phyloP scores from a whole-genome alignment of 1,284 basidiomycete genomes.

The Peniophora sp. region DNA sequence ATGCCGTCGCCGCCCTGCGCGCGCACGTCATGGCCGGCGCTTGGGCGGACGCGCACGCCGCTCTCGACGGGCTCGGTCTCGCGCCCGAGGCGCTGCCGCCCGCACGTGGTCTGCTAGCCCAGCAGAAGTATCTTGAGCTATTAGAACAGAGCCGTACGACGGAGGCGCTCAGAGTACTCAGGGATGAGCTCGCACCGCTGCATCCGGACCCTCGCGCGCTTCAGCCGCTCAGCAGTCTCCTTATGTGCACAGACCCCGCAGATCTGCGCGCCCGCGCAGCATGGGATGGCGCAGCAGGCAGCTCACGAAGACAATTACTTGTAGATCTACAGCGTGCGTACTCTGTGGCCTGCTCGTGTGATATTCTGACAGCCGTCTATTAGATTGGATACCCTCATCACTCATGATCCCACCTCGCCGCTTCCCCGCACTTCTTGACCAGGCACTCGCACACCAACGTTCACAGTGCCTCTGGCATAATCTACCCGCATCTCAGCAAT shows the following conservation, averaged over 20 bases:
- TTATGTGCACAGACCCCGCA: constrained; percentile 83
- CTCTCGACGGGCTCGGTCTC: constrained; percentile 64
- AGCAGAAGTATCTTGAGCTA: constrained; percentile 96
- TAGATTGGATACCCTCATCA: constrained; percentile 83
- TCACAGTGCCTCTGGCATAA: constrained; percentile 79
- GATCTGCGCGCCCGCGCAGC: constrained; percentile 76
- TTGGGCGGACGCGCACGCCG: constrained; percentile 77
- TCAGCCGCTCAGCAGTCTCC: constrained; percentile 42
- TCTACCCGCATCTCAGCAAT: constrained; percentile 56
- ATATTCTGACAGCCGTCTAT: constrained; percentile 3
- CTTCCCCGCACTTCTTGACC: constrained; percentile 78
- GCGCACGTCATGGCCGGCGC: constrained; percentile 75
- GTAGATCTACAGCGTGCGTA: constrained; percentile 75
- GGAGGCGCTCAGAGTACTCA: constrained; percentile 77
- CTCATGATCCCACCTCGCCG: constrained; percentile 91
- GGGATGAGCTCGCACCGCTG: constrained; percentile 80
- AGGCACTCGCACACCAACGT: constrained; percentile 79
- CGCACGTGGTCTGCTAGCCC: constrained; percentile 75
- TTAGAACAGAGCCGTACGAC: constrained; percentile 80
- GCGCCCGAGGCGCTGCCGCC: constrained; percentile 55
- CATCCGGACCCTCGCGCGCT: constrained; percentile 72
- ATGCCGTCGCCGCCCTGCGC: constrained; percentile 76
- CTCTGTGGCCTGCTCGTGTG: constrained; percentile 1
- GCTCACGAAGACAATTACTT: constrained; percentile 73
- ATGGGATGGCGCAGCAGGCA: constrained; percentile 86